Conservation (phyloP, 306 rosid species). For the Medicago truncatula region DNA sequence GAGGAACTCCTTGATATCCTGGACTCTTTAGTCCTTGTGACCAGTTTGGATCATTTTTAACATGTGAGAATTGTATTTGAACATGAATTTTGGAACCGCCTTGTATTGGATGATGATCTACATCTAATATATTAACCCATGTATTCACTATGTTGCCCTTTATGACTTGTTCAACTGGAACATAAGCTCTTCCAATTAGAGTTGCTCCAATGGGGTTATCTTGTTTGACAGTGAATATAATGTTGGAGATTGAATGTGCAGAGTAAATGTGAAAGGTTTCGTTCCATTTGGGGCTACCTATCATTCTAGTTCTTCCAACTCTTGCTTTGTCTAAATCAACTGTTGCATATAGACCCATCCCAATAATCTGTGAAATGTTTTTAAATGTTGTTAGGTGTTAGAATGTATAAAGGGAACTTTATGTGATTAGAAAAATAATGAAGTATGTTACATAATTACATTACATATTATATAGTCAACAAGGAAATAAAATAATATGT, state of each 20-base stretch:
- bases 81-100: conserved; percentile 63
- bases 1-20: conserved; percentile 63
- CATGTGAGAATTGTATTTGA: conserved; percentile 50
- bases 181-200: conserved; percentile 80
- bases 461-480: not conserved
- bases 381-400: not conserved
- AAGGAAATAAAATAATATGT: not conserved
- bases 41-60: conserved; percentile 56
- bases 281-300: conserved; percentile 56
- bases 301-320: conserved; percentile 59
- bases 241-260: conserved; percentile 66
- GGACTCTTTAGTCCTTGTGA: conserved; percentile 60
- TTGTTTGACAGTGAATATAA: conserved; percentile 75
- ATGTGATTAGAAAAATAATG: conserved; percentile 13
- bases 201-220: conserved; percentile 68
- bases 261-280: conserved; percentile 69
- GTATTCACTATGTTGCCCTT: conserved; percentile 44
- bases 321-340: conserved; percentile 78
- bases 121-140: conserved; percentile 62
- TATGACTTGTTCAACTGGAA: conserved; percentile 58
- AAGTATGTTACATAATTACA: not conserved
- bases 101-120: conserved; percentile 46
- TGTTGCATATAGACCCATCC: conserved; percentile 70
- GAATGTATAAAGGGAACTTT: not conserved
- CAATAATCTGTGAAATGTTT: conserved; percentile 47